phyloP scores from a whole-genome alignment of 257 asterid genomes.

The Solanum chilense region DNA sequence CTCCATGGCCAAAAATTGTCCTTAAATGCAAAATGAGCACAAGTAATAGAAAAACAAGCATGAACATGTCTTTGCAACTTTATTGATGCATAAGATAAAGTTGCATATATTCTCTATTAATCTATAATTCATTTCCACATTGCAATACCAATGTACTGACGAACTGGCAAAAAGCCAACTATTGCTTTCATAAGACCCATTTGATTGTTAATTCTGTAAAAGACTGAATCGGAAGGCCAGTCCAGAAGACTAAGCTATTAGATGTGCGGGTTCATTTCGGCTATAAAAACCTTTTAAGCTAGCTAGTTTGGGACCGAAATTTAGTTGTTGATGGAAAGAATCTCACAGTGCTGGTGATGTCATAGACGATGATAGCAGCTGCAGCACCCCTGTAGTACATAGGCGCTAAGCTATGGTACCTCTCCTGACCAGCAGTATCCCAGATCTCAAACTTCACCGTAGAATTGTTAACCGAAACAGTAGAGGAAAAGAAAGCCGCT shows the following conservation, averaged over 20 bases:
- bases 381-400: constrained; percentile 98
- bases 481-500: constrained; percentile 87
- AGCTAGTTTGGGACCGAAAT: neutral
- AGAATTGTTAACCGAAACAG: constrained; percentile 62
- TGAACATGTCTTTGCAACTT: neutral
- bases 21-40: neutral
- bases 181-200: neutral
- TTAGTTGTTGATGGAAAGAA: neutral
- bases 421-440: constrained; percentile 99
- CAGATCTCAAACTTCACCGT: constrained; percentile 95
- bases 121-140: neutral
- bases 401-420: constrained; percentile 98
- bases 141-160: neutral
- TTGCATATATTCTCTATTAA: neutral
- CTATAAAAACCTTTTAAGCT: neutral
- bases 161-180: neutral
- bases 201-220: neutral
- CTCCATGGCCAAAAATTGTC: neutral
- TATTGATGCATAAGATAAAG: neutral
- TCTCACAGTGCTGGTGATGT: constrained; percentile 69
- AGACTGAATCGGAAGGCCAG: neutral
- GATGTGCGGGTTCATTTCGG: neutral
- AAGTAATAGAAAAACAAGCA: neutral
- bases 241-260: neutral
- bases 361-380: constrained; percentile 88